Evolutionary conservation across 345 rosid genomes (phyloP).

Genomic region (Gossypium rotundifolium): DNA sequence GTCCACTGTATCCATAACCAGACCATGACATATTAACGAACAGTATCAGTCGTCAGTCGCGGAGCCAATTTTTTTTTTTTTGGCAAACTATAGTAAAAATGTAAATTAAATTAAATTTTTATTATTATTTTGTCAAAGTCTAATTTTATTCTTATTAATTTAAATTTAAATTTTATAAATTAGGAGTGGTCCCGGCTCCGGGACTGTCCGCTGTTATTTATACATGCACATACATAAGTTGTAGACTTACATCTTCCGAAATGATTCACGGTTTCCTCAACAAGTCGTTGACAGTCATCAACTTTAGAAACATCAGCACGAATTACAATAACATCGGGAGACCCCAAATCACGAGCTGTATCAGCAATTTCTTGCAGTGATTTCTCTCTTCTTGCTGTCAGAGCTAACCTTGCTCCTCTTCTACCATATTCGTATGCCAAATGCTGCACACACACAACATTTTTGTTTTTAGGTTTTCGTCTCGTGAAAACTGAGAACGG

Average conservation of each 20-base stretch:
- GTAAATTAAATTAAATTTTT: no score
- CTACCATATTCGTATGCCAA: conserved; percentile 53
- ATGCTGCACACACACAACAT: conserved; percentile 21
- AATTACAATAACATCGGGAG: conserved; percentile 42
- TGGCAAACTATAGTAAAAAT: no score
- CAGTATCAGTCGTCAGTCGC: no score
- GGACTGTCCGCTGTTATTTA: no score
- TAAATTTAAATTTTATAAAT: no score
- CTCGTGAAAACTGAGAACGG: background rate
- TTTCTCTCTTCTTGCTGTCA: conserved; percentile 37
- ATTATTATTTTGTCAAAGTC: no score
- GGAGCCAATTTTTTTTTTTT: no score
- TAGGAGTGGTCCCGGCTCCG: no score
- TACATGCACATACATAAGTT: no score
- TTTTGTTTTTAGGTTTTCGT: no score
- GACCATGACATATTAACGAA: background rate
- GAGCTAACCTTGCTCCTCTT: conserved; percentile 51
- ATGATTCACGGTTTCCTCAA: conserved; percentile 39
- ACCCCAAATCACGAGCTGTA: conserved; percentile 38
- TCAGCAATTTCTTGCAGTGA: conserved; percentile 40
- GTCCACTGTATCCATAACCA: conserved; percentile 32
- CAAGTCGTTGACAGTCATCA: conserved; percentile 41
- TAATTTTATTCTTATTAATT: no score
- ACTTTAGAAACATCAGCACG: conserved; percentile 42
- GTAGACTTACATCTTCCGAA: conserved; percentile 41